phyloP scores from a whole-genome alignment of 306 rosid genomes.

The Fagus sylvatica region DNA sequence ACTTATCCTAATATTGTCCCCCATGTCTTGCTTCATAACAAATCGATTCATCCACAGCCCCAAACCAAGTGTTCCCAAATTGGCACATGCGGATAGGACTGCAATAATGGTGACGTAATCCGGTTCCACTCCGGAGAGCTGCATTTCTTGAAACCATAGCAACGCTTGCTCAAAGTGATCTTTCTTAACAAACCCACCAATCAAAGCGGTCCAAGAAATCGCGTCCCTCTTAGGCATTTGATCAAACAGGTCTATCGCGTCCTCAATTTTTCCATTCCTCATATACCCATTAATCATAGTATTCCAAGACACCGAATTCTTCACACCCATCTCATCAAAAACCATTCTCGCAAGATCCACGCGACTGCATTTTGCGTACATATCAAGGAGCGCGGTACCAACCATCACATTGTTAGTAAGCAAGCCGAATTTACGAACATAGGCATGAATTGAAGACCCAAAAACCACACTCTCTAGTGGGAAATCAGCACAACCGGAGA shows the following conservation, averaged over 20 bases:
- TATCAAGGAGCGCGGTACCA: conserved; percentile 74
- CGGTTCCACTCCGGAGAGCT: conserved; percentile 56
- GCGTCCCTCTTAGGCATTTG: conserved; percentile 73
- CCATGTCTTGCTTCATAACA: conserved; percentile 42
- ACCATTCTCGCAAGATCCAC: conserved; percentile 52
- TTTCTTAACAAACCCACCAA: conserved; percentile 77
- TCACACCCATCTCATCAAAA: conserved; percentile 51
- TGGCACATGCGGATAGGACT: conserved; percentile 77
- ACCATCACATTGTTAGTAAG: conserved; percentile 61
- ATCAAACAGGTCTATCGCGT: conserved; percentile 65
- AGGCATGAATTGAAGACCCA: conserved; percentile 60
- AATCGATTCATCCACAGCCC: conserved; percentile 77
- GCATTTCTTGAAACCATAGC: conserved; percentile 76
- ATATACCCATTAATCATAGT: conserved; percentile 74
- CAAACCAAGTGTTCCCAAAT: conserved; percentile 70
- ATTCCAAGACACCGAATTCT: conserved; percentile 78
- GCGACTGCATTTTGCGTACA: conserved; percentile 70
- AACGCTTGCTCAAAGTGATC: conserved; percentile 60
- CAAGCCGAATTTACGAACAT: conserved; percentile 53
- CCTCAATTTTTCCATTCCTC: conserved; percentile 52
- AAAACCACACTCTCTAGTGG: conserved; percentile 35
- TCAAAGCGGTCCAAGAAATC: conserved; percentile 78
- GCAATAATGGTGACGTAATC: conserved; percentile 83
- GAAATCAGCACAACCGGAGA: conserved; percentile 67
- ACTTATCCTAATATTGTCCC: conserved; percentile 50